phyloP scores from a whole-genome alignment of 2,329 filamentous ascomycete genomes.

The Xylaria arbuscula region DNA sequence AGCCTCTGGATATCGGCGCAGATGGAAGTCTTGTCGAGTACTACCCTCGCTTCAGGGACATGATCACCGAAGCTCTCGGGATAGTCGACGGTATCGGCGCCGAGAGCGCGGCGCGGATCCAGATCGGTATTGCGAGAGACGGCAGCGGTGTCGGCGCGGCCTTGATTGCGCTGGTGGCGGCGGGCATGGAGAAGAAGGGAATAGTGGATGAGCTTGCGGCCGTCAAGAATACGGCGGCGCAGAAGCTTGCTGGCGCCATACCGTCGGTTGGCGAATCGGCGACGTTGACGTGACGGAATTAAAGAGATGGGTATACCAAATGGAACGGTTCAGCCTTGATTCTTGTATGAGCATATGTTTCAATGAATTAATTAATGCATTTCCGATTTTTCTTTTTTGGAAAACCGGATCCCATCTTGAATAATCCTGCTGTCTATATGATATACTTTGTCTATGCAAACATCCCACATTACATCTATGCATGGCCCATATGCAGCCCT shows the following conservation, averaged over 20 bases:
- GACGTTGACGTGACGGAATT: slow-evolving; percentile 32
- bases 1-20: slow-evolving; percentile 88
- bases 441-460: slow-evolving; percentile 23
- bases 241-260: slow-evolving; percentile 45
- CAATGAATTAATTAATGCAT: slow-evolving; percentile 9
- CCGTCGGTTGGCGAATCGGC: slow-evolving; percentile 38
- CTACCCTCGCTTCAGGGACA: slow-evolving; percentile 90
- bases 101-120: slow-evolving; percentile 83
- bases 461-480: neutral
- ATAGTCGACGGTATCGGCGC: slow-evolving; percentile 81
- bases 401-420: neutral
- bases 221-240: slow-evolving; percentile 55
- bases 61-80: slow-evolving; percentile 84
- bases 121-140: slow-evolving; percentile 97
- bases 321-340: neutral
- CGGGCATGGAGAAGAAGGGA: slow-evolving; percentile 67
- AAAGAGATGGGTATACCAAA: slow-evolving; percentile 9
- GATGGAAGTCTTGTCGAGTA: slow-evolving; percentile 96
- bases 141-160: slow-evolving; percentile 96
- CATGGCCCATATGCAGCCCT: neutral
- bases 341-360: slow-evolving; percentile 24
- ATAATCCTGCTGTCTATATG: neutral
- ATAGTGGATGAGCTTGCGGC: slow-evolving; percentile 55
- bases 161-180: slow-evolving; percentile 90
- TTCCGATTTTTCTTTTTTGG: neutral